Conservation (phyloP, 306 rosid species). For the Adenanthera pavonina region DNA sequence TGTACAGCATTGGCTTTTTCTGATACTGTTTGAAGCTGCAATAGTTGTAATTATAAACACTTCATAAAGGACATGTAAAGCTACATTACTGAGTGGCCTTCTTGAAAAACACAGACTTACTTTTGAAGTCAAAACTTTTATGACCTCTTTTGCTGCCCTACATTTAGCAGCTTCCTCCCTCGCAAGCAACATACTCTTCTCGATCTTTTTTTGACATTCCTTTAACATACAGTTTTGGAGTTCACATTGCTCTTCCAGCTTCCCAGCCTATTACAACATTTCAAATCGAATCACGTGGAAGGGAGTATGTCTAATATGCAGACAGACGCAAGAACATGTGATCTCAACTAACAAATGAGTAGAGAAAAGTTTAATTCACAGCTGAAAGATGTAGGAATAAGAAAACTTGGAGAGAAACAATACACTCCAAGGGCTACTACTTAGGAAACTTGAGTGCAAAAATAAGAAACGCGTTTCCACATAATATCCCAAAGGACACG, state of each 20-base stretch:
- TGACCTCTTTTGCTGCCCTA: slow-evolving; percentile 77
- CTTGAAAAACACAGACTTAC: slow-evolving; percentile 44
- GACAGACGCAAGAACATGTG: slow-evolving; percentile 1
- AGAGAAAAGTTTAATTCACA: slow-evolving; percentile 25
- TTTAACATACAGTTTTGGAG: slow-evolving; percentile 56
- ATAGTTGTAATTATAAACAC: slow-evolving; percentile 20
- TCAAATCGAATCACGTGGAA: slow-evolving; percentile 23
- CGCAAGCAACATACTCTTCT: slow-evolving; percentile 68
- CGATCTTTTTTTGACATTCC: slow-evolving; percentile 58
- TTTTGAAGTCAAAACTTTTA: slow-evolving; percentile 72
- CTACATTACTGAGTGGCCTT: slow-evolving; percentile 16
- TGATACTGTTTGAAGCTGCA: slow-evolving; percentile 72
- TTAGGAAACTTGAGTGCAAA: background rate
- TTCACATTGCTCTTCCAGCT: slow-evolving; percentile 67
- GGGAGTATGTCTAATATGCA: background rate
- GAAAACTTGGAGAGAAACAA: background rate
- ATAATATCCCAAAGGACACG: slow-evolving; percentile 3
- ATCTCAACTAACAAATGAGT: background rate
- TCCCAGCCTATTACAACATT: slow-evolving; percentile 55
- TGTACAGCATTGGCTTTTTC: slow-evolving; percentile 53
- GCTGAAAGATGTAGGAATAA: background rate
- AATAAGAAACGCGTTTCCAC: background rate
- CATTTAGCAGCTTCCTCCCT: slow-evolving; percentile 77
- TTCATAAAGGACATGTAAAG: background rate
- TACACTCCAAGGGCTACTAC: background rate